Percentiles rank a stretch among this genome's conserved stretches.
Evolutionary conservation across 2,329 filamentous ascomycete genomes (phyloP).

Genomic region (Penicillium sp.): DNA sequence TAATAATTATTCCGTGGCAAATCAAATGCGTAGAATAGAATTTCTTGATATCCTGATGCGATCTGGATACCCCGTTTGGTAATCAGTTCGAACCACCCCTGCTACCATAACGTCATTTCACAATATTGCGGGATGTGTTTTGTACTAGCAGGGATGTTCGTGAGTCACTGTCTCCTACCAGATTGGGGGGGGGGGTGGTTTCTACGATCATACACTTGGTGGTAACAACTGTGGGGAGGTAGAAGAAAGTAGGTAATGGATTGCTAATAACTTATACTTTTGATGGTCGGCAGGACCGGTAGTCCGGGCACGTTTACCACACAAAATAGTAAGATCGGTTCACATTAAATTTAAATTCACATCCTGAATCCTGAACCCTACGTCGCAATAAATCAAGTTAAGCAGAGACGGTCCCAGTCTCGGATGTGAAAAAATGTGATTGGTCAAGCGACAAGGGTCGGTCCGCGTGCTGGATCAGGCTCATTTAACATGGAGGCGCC

Average conservation of each 20-base stretch:
- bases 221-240: too few relatives aligned
- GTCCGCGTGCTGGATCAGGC: conserved; percentile 1
- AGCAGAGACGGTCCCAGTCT: neutral
- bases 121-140: neutral
- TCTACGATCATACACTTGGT: too few relatives aligned
- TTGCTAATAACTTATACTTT: too few relatives aligned
- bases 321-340: too few relatives aligned
- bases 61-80: neutral
- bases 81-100: neutral
- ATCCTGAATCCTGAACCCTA: neutral
- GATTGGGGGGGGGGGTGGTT: too few relatives aligned
- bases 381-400: neutral
- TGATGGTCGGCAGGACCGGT: too few relatives aligned
- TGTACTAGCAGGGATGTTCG: too few relatives aligned
- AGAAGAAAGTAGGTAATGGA: too few relatives aligned
- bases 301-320: too few relatives aligned
- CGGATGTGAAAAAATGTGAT: neutral
- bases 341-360: too few relatives aligned
- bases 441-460: neutral
- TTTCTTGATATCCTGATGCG: neutral
- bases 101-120: neutral
- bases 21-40: neutral
- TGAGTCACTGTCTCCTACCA: too few relatives aligned
- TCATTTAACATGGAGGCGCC: conserved; percentile 2
- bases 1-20: neutral